A percentile compares a stretch with the other conserved stretches of the same genome.
Conservation (phyloP, 2,329 filamentous ascomycete species). For the Helminthosporium solani region DNA sequence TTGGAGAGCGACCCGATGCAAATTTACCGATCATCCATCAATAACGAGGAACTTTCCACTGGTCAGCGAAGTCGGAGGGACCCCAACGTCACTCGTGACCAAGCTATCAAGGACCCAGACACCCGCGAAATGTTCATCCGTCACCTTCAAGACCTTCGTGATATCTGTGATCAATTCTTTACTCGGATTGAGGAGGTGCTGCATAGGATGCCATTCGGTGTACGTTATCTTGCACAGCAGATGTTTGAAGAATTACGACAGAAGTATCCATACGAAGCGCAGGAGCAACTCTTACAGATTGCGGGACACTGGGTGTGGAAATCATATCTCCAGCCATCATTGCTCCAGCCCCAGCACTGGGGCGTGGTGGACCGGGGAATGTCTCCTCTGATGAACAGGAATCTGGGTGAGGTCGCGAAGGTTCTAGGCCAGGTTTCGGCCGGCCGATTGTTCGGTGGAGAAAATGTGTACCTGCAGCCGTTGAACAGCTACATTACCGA, state of each 20-base stretch:
- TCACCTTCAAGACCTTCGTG: slow-evolving; percentile 87
- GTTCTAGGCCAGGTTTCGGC: slow-evolving; percentile 85
- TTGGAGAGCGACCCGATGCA: slow-evolving; percentile 96
- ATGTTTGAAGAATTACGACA: slow-evolving; percentile 76
- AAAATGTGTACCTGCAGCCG: slow-evolving; percentile 93
- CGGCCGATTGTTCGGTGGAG: slow-evolving; percentile 87
- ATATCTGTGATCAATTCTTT: slow-evolving; percentile 92
- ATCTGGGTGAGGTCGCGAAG: slow-evolving; percentile 86
- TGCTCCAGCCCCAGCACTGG: slow-evolving; percentile 87
- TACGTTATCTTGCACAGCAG: slow-evolving; percentile 84
- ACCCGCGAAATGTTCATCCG: slow-evolving; percentile 91
- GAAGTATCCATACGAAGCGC: slow-evolving; percentile 78
- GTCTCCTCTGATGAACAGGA: slow-evolving; percentile 88
- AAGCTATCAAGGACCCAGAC: slow-evolving; percentile 94
- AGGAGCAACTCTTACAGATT: slow-evolving; percentile 74
- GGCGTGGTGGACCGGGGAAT: slow-evolving; percentile 89
- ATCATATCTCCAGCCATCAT: slow-evolving; percentile 85
- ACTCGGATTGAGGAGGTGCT: slow-evolving; percentile 76
- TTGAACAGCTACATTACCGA: slow-evolving; percentile 89
- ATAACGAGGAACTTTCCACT: slow-evolving; percentile 93
- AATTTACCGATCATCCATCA: slow-evolving; percentile 93
- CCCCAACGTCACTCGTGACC: slow-evolving; percentile 82
- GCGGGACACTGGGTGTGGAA: slow-evolving; percentile 93
- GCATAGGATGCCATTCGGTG: slow-evolving; percentile 87
- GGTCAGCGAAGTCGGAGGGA: slow-evolving; percentile 78